These are phyloP conservation scores for Fusarium graminum DNA, from an alignment of 2,329 filamentous ascomycete species.

Conservation along the genomic window DNA sequence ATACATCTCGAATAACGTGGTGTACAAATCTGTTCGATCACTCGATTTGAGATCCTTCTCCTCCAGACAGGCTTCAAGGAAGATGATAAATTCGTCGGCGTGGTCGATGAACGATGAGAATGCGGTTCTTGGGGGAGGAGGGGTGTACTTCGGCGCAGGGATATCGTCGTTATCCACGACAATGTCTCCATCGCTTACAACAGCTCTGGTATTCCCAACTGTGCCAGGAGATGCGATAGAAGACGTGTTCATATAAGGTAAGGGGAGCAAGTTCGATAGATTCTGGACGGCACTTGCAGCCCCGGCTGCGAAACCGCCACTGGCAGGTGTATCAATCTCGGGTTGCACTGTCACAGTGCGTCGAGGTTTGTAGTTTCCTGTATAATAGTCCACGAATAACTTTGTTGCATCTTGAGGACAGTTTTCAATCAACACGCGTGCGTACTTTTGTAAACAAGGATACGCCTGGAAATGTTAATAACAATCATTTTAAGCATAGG, in stretches of 20 bases:
- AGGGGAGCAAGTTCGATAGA: constrained; percentile 82
- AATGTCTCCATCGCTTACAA: constrained; percentile 65
- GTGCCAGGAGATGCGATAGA: constrained; percentile 66
- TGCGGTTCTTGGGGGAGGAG: constrained; percentile 86
- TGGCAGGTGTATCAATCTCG: constrained; percentile 54
- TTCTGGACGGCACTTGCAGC: constrained; percentile 87
- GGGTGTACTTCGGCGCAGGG: constrained; percentile 72
- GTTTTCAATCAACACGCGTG: constrained; percentile 88
- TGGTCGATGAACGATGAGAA: constrained; percentile 98
- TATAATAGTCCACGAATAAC: constrained; percentile 95
- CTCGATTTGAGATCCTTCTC: constrained; percentile 77
- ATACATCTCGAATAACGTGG: constrained; percentile 98
- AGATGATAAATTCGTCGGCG: constrained; percentile 89
- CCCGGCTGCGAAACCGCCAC: constrained; percentile 64
- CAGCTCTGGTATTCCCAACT: constrained; percentile 63
- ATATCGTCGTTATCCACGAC: constrained; percentile 63
- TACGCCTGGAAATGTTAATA: constrained; percentile 74
- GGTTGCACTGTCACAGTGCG: constrained; percentile 64
- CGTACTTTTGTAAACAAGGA: constrained; percentile 93
- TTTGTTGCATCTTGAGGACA: constrained; percentile 85
- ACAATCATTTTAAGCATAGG: accelerated
- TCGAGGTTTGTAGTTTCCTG: constrained; percentile 82
- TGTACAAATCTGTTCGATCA: constrained; percentile 89
- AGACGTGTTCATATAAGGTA: constrained; percentile 84
- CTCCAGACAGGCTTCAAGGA: constrained; percentile 87